A percentile compares a stretch with the other conserved stretches of the same genome.
phyloP scores from a whole-genome alignment of 2,329 filamentous ascomycete genomes.

The Huntiella savannae region DNA sequence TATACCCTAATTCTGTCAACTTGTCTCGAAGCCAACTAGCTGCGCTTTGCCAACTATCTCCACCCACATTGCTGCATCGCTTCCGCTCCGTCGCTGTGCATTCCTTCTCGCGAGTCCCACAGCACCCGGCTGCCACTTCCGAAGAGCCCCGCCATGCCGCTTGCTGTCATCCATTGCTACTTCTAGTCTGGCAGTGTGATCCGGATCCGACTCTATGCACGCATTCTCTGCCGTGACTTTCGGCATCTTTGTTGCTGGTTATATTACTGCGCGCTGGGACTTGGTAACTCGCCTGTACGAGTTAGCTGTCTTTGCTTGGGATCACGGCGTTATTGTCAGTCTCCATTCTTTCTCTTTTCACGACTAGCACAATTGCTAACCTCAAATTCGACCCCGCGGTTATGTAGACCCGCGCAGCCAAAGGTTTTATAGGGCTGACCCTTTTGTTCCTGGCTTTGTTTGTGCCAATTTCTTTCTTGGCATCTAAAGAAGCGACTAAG shows the following conservation, averaged over 20 bases:
- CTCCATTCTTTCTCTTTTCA: background rate
- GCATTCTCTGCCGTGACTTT: constrained; percentile 89
- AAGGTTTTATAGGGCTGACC: constrained; percentile 39
- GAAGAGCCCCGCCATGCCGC: constrained; percentile 5
- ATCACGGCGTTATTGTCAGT: constrained; percentile 89
- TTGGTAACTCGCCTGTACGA: constrained; percentile 94
- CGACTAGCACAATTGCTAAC: background rate
- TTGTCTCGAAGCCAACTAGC: no score
- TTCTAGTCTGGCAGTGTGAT: constrained; percentile 3
- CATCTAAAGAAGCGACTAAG: constrained; percentile 57
- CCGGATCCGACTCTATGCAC: constrained; percentile 56
- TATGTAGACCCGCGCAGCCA: constrained; percentile 10
- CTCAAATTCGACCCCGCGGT: background rate
- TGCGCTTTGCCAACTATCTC: no score
- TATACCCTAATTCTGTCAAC: no score
- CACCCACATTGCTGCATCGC: no score
- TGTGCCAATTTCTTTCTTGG: constrained; percentile 67
- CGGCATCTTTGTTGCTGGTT: constrained; percentile 97
- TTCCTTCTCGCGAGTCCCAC: background rate
- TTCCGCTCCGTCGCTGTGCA: background rate
- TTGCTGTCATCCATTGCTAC: background rate
- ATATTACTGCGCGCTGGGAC: constrained; percentile 98
- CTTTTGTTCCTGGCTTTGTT: constrained; percentile 70
- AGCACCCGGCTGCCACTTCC: background rate
- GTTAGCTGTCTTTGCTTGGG: constrained; percentile 90